Conservation (phyloP, 2,329 filamentous ascomycete species). For the Truncatella angustata region DNA sequence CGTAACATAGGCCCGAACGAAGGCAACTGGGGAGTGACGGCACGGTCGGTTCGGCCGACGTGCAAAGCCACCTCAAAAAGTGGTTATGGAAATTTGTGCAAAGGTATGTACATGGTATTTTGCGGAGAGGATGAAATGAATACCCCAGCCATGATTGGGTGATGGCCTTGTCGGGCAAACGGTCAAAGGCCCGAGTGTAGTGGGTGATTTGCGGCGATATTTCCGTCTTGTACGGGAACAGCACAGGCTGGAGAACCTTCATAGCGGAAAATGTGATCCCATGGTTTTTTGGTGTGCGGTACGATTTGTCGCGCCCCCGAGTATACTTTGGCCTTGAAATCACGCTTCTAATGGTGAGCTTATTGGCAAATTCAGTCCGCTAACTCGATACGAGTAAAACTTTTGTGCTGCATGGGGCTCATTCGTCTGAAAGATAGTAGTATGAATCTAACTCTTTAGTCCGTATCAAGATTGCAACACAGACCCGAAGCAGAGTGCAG, state of each 20-base stretch:
- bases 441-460: not conserved
- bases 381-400: too few species aligned
- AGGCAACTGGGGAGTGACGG: not conserved
- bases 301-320: not conserved
- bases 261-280: not conserved
- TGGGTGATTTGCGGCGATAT: not conserved
- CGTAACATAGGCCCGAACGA: conserved; percentile 1
- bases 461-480: not conserved
- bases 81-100: not conserved
- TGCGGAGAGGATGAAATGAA: not conserved
- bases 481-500: not conserved
- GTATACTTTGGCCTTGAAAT: not conserved
- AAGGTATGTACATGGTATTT: not conserved
- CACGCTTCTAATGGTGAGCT: too few species aligned
- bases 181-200: not conserved
- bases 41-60: not conserved
- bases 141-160: not conserved
- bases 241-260: too few species aligned
- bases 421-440: not conserved
- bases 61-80: not conserved
- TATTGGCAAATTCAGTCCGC: too few species aligned
- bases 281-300: not conserved
- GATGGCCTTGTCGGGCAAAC: not conserved
- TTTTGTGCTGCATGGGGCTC: too few species aligned
- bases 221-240: not conserved